These are phyloP conservation scores for Solanum corneliomulleri DNA, from an alignment of 257 asterid species.

Conservation along the genomic window DNA sequence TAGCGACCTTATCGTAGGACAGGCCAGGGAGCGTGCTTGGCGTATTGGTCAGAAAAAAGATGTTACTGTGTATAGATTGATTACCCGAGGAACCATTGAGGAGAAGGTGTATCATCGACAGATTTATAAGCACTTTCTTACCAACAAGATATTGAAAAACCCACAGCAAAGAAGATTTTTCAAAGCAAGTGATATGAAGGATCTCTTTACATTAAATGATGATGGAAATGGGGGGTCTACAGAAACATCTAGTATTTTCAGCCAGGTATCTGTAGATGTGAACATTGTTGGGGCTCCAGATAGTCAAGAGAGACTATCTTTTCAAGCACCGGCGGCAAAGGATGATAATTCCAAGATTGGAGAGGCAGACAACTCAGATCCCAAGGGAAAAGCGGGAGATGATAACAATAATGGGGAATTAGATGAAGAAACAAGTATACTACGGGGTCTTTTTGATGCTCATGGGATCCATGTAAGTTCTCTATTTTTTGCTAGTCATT, in stretches of 20 bases:
- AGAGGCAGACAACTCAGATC: constrained; percentile 14
- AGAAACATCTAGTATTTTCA: constrained; percentile 78
- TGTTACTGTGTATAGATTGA: constrained; percentile 82
- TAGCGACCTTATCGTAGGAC: constrained; percentile 9
- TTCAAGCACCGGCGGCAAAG: constrained; percentile 6
- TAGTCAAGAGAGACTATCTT: constrained; percentile 17
- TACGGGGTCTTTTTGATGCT: constrained; percentile 73
- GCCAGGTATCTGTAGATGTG: constrained; percentile 63
- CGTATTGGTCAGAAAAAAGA: constrained; percentile 97
- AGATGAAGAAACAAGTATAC: constrained; percentile 65
- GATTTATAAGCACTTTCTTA: constrained; percentile 91
- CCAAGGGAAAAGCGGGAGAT: constrained; percentile 13
- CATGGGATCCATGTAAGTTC: constrained; percentile 86
- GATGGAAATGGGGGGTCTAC: constrained; percentile 65
- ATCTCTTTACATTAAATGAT: constrained; percentile 78
- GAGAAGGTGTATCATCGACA: constrained; percentile 99
- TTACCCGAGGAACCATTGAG: constrained; percentile 95
- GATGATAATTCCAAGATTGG: constrained; percentile 18
- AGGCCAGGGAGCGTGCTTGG: constrained; percentile 99
- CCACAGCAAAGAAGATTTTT: constrained; percentile 97
- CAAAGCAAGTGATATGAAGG: constrained; percentile 96
- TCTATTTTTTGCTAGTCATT: neutral
- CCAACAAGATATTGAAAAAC: constrained; percentile 88
- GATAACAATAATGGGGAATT: constrained; percentile 20
- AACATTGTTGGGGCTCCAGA: constrained; percentile 47